Base-by-base conservation (phyloP, 768 basidiomycete species). In the Kwoniella shandongensis region DNA sequence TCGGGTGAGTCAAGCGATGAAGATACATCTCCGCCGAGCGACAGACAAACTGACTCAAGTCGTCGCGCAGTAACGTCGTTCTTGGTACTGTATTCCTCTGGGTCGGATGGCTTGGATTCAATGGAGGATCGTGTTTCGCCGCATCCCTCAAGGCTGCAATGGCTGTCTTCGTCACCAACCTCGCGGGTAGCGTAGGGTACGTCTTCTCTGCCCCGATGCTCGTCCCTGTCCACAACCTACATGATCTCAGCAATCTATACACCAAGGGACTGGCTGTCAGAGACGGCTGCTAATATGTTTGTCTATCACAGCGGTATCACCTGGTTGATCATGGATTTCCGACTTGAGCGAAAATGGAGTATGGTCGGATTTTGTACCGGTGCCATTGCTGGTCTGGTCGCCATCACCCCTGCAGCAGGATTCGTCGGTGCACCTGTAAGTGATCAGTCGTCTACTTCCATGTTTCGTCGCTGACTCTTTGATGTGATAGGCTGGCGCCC, bases 361-460 rank as follows among this genome's bases (percentile, higher is more conserved):
- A 87, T 84, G 1, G 90, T 97, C 59, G 91, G 92, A 6, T 94
- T 94, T 79, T 98, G 94, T 78, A 91, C 92, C 2, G 94, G 94
- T 18, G 90, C 91, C 30, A 89, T 97, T 57, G 81, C 86, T 7
- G 94, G 66, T 13, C 63, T 77, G 17, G 71, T 72, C 29, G 74
- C 71, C 26, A 67, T 77, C 67, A 79, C 79, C 26, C 79, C 79
- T 12, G 79, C 79, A n/a, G 79, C 79, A 36, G 79, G 79, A 1
- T 79, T 69, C 61, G 76, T 78, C 27, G 76, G 76, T 18, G 64
- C 70, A 10, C 75, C 77, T 20, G 72, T 62, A 40, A 62, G 66
- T 55, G 4, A n/a, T 29, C 40, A 44, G n/a, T 2, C 30, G 26
- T 17, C 10, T 10, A 0, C 89, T 88, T n/a, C 89, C 78, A 32